Evolutionary conservation across 2,329 filamentous ascomycete species (phyloP).

Genomic region (Talaromyces sp.): DNA sequence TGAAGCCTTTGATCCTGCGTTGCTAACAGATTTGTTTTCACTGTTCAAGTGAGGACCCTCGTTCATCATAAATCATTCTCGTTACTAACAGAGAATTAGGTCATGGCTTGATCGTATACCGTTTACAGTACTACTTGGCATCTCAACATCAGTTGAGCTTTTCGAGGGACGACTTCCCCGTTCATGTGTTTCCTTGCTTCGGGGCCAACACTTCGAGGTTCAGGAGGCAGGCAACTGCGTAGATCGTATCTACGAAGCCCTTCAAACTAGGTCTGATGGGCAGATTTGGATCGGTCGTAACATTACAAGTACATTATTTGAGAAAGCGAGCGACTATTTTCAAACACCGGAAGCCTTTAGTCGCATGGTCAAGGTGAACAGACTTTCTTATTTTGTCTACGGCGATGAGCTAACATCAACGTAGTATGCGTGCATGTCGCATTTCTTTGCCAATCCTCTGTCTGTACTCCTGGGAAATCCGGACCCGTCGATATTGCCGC

Average conservation of each 20-base stretch:
- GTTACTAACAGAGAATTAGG: constrained; percentile 39
- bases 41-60: constrained; percentile 47
- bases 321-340: constrained; percentile 62
- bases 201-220: constrained; percentile 59
- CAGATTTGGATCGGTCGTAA: constrained; percentile 57
- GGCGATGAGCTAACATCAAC: constrained; percentile 23
- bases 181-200: constrained; percentile 54
- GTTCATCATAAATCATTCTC: neutral
- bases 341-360: constrained; percentile 60
- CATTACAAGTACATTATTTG: constrained; percentile 55
- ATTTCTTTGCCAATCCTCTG: constrained; percentile 64
- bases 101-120: constrained; percentile 65
- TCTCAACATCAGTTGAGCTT: constrained; percentile 65
- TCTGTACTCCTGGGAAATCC: constrained; percentile 51
- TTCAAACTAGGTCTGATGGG: constrained; percentile 39
- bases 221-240: constrained; percentile 52
- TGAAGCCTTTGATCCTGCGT: constrained; percentile 49
- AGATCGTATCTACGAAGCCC: constrained; percentile 43
- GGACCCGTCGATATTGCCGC: constrained; percentile 28
- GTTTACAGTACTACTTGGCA: constrained; percentile 61
- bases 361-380: constrained; percentile 52
- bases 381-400: neutral
- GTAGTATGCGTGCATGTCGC: constrained; percentile 65
- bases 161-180: constrained; percentile 62
- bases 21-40: constrained; percentile 50